phyloP scores from a whole-genome alignment of 441 rosid genomes.

The Isatis lusitanica region DNA sequence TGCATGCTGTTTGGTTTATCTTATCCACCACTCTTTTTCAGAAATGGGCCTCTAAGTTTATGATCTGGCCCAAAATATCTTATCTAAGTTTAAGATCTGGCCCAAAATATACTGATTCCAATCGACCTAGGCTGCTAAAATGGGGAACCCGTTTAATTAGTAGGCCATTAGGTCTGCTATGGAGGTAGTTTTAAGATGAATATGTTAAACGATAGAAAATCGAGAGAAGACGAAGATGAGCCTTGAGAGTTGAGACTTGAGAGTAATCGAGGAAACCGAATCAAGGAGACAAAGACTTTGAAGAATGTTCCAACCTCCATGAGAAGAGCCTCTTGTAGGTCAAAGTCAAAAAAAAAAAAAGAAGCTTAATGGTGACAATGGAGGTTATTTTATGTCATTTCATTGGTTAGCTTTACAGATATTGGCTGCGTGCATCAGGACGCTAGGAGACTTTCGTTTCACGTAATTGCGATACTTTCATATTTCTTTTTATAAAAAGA shows the following conservation, averaged over 20 bases:
- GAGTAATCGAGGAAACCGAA: too few species aligned
- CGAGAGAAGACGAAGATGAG: too few species aligned
- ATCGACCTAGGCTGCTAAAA: background rate
- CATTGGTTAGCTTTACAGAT: background rate
- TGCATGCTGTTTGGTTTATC: background rate
- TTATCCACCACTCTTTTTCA: background rate
- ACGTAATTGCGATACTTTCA: conserved; percentile 7
- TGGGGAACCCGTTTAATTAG: background rate
- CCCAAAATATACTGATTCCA: background rate
- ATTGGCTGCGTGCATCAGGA: conserved; percentile 5
- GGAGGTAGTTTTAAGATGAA: too few species aligned
- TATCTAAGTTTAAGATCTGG: background rate
- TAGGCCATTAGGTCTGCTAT: too few species aligned
- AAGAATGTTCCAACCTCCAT: background rate
- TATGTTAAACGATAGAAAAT: too few species aligned
- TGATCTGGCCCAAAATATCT: background rate
- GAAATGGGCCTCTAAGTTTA: background rate
- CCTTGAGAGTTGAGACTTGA: too few species aligned
- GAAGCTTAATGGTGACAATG: background rate
- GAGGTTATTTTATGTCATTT: conserved; percentile 1
- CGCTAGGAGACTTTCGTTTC: conserved; percentile 14
- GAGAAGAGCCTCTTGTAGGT: background rate
- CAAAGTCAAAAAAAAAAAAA: background rate
- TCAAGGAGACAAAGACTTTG: too few species aligned
- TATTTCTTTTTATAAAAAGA: background rate